Evolutionary conservation across 371 early-diverging fungal genomes (phyloP).

Genomic region (Saksenaea vasiformis): DNA sequence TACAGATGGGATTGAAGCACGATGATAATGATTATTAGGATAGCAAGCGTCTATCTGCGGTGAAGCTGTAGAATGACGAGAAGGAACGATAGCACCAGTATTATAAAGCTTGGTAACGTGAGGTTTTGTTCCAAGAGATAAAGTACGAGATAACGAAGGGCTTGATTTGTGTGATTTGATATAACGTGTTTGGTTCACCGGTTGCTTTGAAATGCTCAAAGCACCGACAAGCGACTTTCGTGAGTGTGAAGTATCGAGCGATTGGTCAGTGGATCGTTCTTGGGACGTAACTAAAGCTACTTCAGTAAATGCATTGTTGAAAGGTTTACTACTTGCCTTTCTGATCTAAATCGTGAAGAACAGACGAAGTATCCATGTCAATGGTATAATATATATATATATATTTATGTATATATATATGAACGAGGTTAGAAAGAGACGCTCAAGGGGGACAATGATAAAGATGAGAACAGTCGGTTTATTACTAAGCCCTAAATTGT

Average conservation of each 20-base stretch:
- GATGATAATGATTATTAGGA: slow-evolving; percentile 3
- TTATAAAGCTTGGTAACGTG: slow-evolving; percentile 31
- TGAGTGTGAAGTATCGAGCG: background rate
- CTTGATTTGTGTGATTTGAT: slow-evolving; percentile 25
- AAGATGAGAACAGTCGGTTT: slow-evolving; percentile 5
- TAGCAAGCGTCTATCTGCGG: slow-evolving; percentile 11
- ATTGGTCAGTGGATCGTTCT: background rate
- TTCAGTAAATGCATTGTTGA: background rate
- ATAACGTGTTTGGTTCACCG: background rate
- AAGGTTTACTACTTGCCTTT: background rate
- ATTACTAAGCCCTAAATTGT: background rate
- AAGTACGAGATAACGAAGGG: slow-evolving; percentile 22
- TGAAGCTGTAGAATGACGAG: slow-evolving; percentile 1
- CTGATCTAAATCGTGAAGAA: background rate
- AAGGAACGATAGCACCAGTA: slow-evolving; percentile 18
- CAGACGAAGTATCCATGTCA: background rate
- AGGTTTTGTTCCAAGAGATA: slow-evolving; percentile 20
- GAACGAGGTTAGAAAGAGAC: slow-evolving; percentile 3
- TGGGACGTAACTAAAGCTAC: background rate
- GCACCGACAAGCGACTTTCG: slow-evolving; percentile 5
- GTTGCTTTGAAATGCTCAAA: slow-evolving; percentile 5
- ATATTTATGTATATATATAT: background rate
- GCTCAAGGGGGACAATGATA: slow-evolving; percentile 3
- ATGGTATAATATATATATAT: background rate
- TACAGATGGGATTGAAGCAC: background rate